phyloP scores from a whole-genome alignment of 2,329 filamentous ascomycete species.

The Aspergillus melleus region DNA sequence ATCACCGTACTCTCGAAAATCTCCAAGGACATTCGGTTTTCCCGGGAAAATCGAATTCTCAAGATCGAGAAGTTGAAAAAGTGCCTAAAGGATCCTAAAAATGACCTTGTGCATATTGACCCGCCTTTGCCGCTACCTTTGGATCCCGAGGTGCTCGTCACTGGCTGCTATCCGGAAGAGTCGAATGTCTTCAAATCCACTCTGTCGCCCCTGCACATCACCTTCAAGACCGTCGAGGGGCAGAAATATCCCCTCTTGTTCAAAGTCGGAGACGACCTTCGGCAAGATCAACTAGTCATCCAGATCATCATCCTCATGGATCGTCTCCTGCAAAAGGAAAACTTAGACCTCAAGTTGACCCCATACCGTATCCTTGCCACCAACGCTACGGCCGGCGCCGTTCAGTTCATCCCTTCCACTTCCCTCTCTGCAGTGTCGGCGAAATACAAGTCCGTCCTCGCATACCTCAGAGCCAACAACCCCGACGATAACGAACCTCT shows the following conservation, averaged over 20 bases:
- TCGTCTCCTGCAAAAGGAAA: constrained; percentile 89
- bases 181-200: constrained; percentile 95
- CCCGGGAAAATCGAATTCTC: constrained; percentile 71
- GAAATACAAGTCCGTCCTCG: constrained; percentile 76
- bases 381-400: constrained; percentile 81
- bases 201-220: constrained; percentile 84
- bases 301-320: constrained; percentile 99
- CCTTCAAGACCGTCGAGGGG: constrained; percentile 78
- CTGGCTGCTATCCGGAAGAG: constrained; percentile 78
- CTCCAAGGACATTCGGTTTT: constrained; percentile 81
- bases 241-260: constrained; percentile 89
- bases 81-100: constrained; percentile 82
- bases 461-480: constrained; percentile 85
- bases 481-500: constrained; percentile 79
- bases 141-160: constrained; percentile 78
- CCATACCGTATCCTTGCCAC: constrained; percentile 97
- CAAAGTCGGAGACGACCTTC: constrained; percentile 93
- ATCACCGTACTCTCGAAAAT: constrained; percentile 84
- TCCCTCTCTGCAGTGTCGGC: constrained; percentile 78
- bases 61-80: constrained; percentile 85
- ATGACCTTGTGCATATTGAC: constrained; percentile 80
- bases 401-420: constrained; percentile 88
- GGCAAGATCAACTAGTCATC: constrained; percentile 95
- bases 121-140: constrained; percentile 84
- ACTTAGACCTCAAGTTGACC: constrained; percentile 89